A percentile compares a stretch with the other conserved stretches of the same genome.
These are phyloP conservation scores for Vitis labrusca DNA, from an alignment of 164 flowering plant species.

Conservation along the genomic window DNA sequence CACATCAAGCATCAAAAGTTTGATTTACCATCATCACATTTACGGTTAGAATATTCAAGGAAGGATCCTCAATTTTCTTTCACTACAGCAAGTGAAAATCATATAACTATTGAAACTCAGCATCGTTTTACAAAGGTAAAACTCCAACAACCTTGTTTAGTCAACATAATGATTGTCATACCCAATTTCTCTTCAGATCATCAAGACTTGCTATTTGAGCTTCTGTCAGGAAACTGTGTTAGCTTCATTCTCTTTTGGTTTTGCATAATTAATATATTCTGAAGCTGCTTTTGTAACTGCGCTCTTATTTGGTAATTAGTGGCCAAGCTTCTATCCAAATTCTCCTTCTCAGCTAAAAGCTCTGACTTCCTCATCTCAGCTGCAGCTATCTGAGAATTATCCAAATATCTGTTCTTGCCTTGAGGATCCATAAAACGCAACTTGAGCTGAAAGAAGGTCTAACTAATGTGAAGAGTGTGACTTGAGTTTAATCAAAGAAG, in stretches of 20 bases:
- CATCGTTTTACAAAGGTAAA: not conserved
- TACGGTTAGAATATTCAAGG: no score
- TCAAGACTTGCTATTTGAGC: not conserved
- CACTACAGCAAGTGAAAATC: not conserved
- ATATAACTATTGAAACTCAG: not conserved
- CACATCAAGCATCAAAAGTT: no score
- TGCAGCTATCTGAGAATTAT: conserved; percentile 38
- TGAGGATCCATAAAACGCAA: conserved; percentile 36
- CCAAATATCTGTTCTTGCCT: conserved; percentile 22
- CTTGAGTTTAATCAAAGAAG: not conserved
- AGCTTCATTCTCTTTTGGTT: conserved; percentile 13
- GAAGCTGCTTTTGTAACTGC: conserved; percentile 44
- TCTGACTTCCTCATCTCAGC: conserved; percentile 45
- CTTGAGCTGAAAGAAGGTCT: conserved; percentile 34
- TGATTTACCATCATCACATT: no score
- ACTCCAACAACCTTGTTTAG: not conserved
- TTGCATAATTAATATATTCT: conserved; percentile 24
- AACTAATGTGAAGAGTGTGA: not conserved
- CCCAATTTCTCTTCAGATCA: not conserved
- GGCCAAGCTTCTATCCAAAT: conserved; percentile 39
- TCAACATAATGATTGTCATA: not conserved
- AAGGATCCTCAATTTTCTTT: not conserved
- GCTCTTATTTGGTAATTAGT: conserved; percentile 38
- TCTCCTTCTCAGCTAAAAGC: conserved; percentile 37
- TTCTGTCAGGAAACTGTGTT: not conserved